Conservation (phyloP, 2,329 filamentous ascomycete species). For the Rhynchosporium graminicola region DNA sequence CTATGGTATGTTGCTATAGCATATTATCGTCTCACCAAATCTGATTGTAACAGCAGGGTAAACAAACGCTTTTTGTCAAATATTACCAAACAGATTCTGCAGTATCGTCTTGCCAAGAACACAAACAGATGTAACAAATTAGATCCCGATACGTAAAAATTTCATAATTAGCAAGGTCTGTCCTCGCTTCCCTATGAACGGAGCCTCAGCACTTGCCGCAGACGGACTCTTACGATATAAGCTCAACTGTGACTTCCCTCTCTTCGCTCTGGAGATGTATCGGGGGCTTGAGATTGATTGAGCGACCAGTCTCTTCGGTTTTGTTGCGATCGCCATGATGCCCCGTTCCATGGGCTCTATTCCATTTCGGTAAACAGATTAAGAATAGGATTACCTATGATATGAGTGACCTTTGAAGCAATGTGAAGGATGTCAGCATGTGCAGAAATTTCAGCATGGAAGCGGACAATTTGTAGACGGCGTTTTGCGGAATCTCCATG, state of each 20-base stretch:
- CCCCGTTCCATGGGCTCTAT: constrained; percentile 57
- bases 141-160: too few species aligned
- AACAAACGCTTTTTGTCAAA: too few species aligned
- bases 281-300: constrained; percentile 41
- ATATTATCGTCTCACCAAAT: too few species aligned
- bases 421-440: not conserved
- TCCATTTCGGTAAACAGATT: constrained; percentile 47
- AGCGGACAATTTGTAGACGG: not conserved
- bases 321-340: constrained; percentile 48
- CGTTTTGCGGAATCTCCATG: not conserved
- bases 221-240: constrained; percentile 59
- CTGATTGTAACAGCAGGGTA: too few species aligned
- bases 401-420: constrained; percentile 47
- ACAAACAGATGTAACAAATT: too few species aligned
- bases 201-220: constrained; percentile 60
- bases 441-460: not conserved
- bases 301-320: constrained; percentile 31
- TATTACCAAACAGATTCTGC: too few species aligned
- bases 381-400: constrained; percentile 25
- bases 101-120: too few species aligned
- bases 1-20: too few species aligned
- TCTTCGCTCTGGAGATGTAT: constrained; percentile 58
- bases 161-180: too few species aligned
- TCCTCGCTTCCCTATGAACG: constrained; percentile 43
- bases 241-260: constrained; percentile 57